A percentile compares a stretch with the other conserved stretches of the same genome.
Evolutionary conservation across 1,284 basidiomycete species (phyloP).

Genomic region (Golubevia pallescens): DNA sequence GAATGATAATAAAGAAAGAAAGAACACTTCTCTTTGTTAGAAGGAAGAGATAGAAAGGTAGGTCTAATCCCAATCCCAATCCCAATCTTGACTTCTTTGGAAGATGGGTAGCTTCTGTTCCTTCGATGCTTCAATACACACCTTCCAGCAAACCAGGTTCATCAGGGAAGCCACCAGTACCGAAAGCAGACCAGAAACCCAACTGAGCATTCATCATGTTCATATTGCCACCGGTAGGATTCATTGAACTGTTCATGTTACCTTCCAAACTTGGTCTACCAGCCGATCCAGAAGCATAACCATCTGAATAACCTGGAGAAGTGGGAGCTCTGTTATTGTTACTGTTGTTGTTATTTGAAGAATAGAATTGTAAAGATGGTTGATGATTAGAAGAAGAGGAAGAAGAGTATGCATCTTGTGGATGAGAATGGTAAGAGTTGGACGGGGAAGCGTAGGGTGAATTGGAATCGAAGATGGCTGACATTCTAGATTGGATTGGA

Average conservation of each 20-base stretch:
- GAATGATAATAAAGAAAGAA: neutral
- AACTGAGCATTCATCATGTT: conserved; percentile 43
- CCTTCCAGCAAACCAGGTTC: conserved; percentile 60
- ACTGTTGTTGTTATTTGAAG: conserved; percentile 4
- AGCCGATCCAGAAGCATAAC: neutral
- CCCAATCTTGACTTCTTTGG: neutral
- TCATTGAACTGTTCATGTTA: conserved; percentile 32
- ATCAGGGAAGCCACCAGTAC: conserved; percentile 60
- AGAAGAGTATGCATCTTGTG: conserved; percentile 25
- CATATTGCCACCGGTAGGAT: conserved; percentile 22
- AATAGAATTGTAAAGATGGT: conserved; percentile 16
- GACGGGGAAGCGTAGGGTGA: conserved; percentile 31
- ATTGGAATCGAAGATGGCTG: conserved; percentile 37
- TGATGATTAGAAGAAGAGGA: conserved; percentile 16
- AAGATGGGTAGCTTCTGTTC: neutral
- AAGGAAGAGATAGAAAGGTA: neutral
- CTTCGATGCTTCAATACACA: conserved; percentile 3
- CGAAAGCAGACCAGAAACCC: conserved; percentile 57
- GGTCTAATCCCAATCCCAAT: neutral
- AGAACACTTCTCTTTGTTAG: too few species aligned
- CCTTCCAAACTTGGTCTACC: conserved; percentile 40
- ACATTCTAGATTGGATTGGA: too few species aligned
- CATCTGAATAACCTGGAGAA: conserved; percentile 4
- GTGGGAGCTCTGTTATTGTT: conserved; percentile 1
- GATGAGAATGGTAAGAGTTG: conserved; percentile 18